phyloP scores from a whole-genome alignment of 352 stramenopile genomes.

The Phytophthora cactorum region DNA sequence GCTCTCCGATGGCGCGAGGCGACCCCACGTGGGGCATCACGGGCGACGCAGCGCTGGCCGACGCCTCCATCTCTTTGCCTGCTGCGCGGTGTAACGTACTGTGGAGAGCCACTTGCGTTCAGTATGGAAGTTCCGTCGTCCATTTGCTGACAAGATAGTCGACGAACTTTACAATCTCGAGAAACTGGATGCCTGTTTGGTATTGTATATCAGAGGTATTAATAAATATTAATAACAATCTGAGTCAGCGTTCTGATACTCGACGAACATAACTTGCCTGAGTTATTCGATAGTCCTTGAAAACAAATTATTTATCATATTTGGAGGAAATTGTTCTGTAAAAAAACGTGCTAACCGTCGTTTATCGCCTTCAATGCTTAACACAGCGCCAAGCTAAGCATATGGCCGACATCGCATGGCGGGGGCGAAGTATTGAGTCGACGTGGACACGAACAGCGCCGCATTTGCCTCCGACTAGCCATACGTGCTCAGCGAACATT shows the following conservation, averaged over 20 bases:
- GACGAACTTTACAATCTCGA: constrained; percentile 9
- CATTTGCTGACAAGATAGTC: constrained; percentile 27
- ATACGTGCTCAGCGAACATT: constrained; percentile 22
- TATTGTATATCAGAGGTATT: not conserved
- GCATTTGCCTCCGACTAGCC: constrained; percentile 3
- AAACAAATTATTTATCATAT: not conserved
- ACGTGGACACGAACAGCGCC: constrained; percentile 14
- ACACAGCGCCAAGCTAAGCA: constrained; percentile 18
- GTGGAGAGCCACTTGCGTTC: constrained; percentile 24
- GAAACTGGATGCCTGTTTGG: constrained; percentile 7
- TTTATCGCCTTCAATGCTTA: not conserved
- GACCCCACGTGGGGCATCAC: constrained; percentile 16
- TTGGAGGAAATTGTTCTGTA: not conserved
- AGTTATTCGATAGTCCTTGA: not conserved
- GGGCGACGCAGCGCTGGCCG: constrained; percentile 8
- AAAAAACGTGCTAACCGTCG: constrained; percentile 11
- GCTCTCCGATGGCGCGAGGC: not conserved
- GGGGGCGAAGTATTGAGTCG: constrained; percentile 5
- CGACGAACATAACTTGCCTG: not conserved
- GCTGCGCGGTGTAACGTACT: constrained; percentile 26
- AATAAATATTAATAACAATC: not conserved
- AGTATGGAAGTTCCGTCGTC: constrained; percentile 25
- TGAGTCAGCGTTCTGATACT: not conserved
- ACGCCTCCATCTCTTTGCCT: constrained; percentile 34
- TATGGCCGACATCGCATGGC: constrained; percentile 20